Conservation (phyloP, 2,329 filamentous ascomycete species). For the Plenodomus biglobosus region DNA sequence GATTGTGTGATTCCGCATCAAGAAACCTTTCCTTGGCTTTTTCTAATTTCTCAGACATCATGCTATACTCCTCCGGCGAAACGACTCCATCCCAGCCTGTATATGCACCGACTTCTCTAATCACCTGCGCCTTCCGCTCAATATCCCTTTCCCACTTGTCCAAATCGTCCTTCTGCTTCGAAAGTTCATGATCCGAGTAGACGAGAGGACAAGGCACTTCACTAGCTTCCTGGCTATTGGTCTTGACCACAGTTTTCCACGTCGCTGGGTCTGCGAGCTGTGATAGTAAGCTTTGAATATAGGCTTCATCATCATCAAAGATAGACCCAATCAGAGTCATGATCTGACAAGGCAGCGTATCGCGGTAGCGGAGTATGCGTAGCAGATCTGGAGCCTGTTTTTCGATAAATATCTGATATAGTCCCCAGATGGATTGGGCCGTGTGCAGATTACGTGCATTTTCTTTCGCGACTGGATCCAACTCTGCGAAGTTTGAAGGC, state of each 20-base stretch:
- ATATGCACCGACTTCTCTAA: slow-evolving; percentile 10
- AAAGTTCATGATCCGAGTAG: not conserved
- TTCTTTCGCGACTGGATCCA: not conserved
- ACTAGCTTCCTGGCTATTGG: not conserved
- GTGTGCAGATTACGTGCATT: slow-evolving; percentile 2
- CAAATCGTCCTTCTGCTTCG: not conserved
- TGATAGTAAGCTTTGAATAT: slow-evolving; percentile 7
- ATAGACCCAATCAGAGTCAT: slow-evolving; percentile 4
- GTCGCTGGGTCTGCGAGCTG: slow-evolving; percentile 4
- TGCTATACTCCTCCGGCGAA: slow-evolving; percentile 5
- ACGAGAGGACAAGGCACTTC: not conserved
- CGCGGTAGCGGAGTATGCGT: slow-evolving; percentile 3
- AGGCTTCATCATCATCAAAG: slow-evolving; percentile 11
- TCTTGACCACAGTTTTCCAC: not conserved
- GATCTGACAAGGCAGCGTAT: slow-evolving; percentile 8
- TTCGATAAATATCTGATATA: slow-evolving; percentile 8
- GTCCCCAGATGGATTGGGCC: slow-evolving; percentile 5
- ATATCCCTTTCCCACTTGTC: slow-evolving; percentile 4
- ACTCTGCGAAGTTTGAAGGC: slow-evolving; percentile 6
- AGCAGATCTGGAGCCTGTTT: slow-evolving; percentile 7
- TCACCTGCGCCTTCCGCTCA: slow-evolving; percentile 7
- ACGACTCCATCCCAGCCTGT: slow-evolving; percentile 13
- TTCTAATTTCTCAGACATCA: slow-evolving; percentile 6
- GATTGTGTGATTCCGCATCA: not conserved
- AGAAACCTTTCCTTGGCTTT: not conserved